Conservation (phyloP, 345 rosid species). For the Excoecaria agallocha region DNA sequence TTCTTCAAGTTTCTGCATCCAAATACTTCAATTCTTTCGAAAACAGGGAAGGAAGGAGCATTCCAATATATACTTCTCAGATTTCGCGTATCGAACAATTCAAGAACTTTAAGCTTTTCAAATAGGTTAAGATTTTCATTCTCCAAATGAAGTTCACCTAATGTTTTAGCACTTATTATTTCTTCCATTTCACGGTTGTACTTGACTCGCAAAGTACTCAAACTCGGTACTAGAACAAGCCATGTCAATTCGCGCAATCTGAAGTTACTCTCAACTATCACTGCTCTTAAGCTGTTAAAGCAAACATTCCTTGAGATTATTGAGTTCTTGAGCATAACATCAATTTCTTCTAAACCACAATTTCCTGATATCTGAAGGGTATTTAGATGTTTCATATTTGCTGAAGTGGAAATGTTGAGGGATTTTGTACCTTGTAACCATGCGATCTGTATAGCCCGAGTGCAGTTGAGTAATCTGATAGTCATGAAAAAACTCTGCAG, state of each 20-base stretch:
- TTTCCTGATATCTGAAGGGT: background rate
- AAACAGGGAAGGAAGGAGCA: constrained; percentile 18
- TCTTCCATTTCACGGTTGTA: background rate
- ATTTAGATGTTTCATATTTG: background rate
- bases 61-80: constrained; percentile 23
- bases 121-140: constrained; percentile 5
- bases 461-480: background rate
- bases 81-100: background rate
- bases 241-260: constrained; percentile 5
- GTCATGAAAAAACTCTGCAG: background rate
- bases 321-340: too few relatives aligned
- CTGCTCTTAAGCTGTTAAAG: background rate
- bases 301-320: background rate
- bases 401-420: background rate
- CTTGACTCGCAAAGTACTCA: background rate
- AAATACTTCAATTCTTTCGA: background rate
- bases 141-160: background rate
- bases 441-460: background rate
- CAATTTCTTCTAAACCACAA: background rate
- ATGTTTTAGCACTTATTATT: background rate
- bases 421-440: background rate
- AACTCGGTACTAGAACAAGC: constrained; percentile 7
- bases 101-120: constrained; percentile 18
- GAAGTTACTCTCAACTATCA: background rate
- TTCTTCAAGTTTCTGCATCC: constrained; percentile 22